Conservation (phyloP, 1,139 yeast species). For the Magnusiomyces fungicola region DNA sequence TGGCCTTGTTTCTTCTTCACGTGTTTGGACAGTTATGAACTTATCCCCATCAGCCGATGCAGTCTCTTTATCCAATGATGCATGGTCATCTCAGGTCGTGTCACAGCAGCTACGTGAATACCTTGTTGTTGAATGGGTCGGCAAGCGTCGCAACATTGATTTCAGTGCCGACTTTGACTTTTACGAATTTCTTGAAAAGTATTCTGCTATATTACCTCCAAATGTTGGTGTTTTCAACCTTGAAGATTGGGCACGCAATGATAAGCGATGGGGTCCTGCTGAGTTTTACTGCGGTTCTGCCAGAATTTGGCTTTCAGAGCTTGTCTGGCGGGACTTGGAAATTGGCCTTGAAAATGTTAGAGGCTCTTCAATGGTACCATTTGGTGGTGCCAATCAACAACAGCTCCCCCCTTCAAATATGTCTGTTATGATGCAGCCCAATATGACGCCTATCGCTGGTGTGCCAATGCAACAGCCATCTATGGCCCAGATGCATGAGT, state of each 20-base stretch:
- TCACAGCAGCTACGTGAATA: constrained; percentile 33
- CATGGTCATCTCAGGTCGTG: constrained; percentile 33
- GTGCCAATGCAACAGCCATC: background rate
- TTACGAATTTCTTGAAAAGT: constrained; percentile 34
- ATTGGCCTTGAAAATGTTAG: constrained; percentile 24
- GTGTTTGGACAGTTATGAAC: constrained; percentile 33
- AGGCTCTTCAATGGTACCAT: constrained; percentile 16
- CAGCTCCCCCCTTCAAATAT: constrained; percentile 3
- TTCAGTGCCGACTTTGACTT: constrained; percentile 37
- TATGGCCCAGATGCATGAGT: no score
- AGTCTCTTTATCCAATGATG: constrained; percentile 23
- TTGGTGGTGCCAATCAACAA: constrained; percentile 1
- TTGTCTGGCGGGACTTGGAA: constrained; percentile 34
- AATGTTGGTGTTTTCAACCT: constrained; percentile 27
- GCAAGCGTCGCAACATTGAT: constrained; percentile 29
- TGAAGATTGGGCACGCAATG: constrained; percentile 34
- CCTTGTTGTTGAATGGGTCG: constrained; percentile 35
- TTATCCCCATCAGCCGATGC: constrained; percentile 28
- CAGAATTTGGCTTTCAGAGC: constrained; percentile 34
- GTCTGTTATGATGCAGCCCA: background rate
- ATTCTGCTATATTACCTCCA: constrained; percentile 31
- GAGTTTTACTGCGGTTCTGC: constrained; percentile 33
- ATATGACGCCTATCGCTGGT: background rate
- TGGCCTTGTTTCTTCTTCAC: constrained; percentile 23
- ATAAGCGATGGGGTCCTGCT: constrained; percentile 29